Evolutionary conservation across 164 flowering plant species (phyloP).

Genomic region (Chloranthus sessilifolius): DNA sequence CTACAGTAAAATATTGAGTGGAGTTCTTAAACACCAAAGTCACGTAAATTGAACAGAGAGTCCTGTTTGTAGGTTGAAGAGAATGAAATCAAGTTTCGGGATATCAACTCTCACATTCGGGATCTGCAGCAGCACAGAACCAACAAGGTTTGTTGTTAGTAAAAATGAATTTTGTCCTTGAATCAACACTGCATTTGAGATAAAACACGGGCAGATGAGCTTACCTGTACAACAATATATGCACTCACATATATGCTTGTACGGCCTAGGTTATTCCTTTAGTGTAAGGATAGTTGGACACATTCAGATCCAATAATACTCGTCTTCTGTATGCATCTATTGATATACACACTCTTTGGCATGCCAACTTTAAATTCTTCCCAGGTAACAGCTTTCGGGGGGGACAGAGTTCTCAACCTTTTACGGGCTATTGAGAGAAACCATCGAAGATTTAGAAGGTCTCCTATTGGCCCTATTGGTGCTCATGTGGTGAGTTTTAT

Average conservation of each 20-base stretch:
- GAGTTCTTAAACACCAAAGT: too few relatives aligned
- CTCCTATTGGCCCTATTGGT: conserved; percentile 98
- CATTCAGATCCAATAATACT: too few relatives aligned
- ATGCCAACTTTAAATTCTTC: conserved; percentile 5
- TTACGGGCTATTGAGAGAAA: conserved; percentile 64
- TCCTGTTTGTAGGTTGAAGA: conserved; percentile 48
- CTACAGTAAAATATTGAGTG: too few relatives aligned
- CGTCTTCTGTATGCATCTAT: background rate
- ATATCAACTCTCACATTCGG: conserved; percentile 28
- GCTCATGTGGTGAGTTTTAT: conserved; percentile 62
- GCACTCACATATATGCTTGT: too few relatives aligned
- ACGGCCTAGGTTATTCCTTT: too few relatives aligned
- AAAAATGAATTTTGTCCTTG: too few relatives aligned
- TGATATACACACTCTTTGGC: background rate
- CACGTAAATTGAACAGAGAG: too few relatives aligned
- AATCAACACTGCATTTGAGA: too few relatives aligned
- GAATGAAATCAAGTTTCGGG: conserved; percentile 34
- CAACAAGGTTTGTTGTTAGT: conserved; percentile 75
- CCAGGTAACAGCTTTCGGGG: conserved; percentile 97
- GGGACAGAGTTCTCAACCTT: conserved; percentile 62
- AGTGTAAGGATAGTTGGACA: too few relatives aligned
- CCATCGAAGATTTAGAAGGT: conserved; percentile 44
- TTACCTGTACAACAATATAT: too few relatives aligned
- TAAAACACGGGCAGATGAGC: too few relatives aligned
- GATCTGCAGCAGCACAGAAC: conserved; percentile 46